Percentiles rank a stretch among this genome's conserved stretches.
Evolutionary conservation across 345 rosid species (phyloP).

Genomic region (Odontarrhena argentea): DNA sequence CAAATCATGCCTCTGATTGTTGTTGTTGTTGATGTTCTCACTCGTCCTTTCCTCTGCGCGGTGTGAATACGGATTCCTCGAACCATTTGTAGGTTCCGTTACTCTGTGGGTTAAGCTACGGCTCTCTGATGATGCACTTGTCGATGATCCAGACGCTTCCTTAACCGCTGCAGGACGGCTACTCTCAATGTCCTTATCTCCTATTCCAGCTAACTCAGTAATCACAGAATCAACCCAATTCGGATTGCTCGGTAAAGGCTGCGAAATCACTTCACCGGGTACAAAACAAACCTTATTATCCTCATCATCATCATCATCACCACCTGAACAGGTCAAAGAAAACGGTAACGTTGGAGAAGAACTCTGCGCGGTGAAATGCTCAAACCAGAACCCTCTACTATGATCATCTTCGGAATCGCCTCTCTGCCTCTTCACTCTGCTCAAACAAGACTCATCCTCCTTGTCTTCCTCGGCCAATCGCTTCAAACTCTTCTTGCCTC

Average conservation of each 20-base stretch:
- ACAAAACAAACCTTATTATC: conserved; percentile 73
- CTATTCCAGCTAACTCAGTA: conserved; percentile 69
- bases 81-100: conserved; percentile 47
- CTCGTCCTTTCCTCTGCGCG: conserved; percentile 47
- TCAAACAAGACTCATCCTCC: conserved; percentile 63
- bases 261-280: conserved; percentile 68
- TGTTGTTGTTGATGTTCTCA: conserved; percentile 52
- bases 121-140: conserved; percentile 77
- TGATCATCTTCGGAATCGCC: conserved; percentile 55
- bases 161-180: conserved; percentile 56
- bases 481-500: conserved; percentile 70
- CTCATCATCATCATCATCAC: conserved; percentile 73
- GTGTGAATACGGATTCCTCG: conserved; percentile 49
- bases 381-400: conserved; percentile 71
- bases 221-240: conserved; percentile 74
- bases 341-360: conserved; percentile 62
- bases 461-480: conserved; percentile 70
- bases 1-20: conserved; percentile 48
- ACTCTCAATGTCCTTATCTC: conserved; percentile 65
- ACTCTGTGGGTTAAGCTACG: conserved; percentile 56
- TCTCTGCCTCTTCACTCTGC: conserved; percentile 78
- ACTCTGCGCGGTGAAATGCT: conserved; percentile 52
- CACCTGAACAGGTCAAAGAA: conserved; percentile 68
- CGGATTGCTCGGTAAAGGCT: conserved; percentile 71
- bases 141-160: conserved; percentile 81